Evolutionary conservation across 768 basidiomycete genomes (phyloP).

Genomic region (Mycena leptocephala): DNA sequence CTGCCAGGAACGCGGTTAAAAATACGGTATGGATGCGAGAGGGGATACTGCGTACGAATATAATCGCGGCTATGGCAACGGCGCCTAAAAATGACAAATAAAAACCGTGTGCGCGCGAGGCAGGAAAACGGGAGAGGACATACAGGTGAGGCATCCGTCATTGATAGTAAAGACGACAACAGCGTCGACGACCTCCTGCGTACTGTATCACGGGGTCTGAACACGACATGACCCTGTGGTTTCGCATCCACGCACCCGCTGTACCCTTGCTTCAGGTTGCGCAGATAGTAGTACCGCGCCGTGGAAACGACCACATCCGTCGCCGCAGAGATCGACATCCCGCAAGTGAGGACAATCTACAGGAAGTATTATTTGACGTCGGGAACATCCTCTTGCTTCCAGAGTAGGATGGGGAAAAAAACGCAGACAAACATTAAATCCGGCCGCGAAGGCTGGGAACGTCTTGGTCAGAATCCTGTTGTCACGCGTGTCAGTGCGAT

Average conservation of each 20-base stretch:
- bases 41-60: not conserved
- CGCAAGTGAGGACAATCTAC: conserved; percentile 6
- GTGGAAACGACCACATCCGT: conserved; percentile 25
- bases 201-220: not conserved
- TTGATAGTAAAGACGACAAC: conserved; percentile 24
- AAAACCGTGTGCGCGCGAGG: not conserved
- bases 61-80: not conserved
- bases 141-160: conserved; percentile 18
- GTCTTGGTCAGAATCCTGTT: not conserved
- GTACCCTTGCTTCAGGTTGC: conserved; percentile 28
- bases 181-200: conserved; percentile 16
- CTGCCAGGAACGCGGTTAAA: not conserved
- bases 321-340: conserved; percentile 6
- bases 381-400: too few species aligned
- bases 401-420: not conserved
- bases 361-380: not conserved
- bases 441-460: conserved; percentile 8
- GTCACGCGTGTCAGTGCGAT: not conserved
- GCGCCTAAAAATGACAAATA: not conserved
- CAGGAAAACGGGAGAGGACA: not conserved
- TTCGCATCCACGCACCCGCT: too few species aligned
- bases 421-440: conserved; percentile 7
- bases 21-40: not conserved
- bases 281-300: conserved; percentile 30
- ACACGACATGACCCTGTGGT: too few species aligned